Evolutionary conservation across 2,329 filamentous ascomycete genomes (phyloP).

Genomic region (Cadophora sp.): DNA sequence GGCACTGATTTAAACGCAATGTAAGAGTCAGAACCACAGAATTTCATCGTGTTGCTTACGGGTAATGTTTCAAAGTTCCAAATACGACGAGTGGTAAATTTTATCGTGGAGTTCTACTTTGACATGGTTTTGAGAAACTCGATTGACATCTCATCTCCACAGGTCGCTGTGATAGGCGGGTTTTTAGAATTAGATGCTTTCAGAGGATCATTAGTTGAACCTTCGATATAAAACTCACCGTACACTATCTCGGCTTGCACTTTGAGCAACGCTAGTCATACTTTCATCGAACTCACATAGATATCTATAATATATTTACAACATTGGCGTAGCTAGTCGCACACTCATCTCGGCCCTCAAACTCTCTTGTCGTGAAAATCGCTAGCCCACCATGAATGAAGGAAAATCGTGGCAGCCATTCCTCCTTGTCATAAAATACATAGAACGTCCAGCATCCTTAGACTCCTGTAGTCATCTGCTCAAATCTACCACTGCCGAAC

Average conservation of each 20-base stretch:
- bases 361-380: not conserved
- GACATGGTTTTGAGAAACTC: too few relatives aligned
- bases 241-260: not conserved
- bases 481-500: not conserved
- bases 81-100: too few relatives aligned
- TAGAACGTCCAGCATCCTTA: conserved; percentile 18
- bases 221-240: not conserved
- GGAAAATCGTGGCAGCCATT: not conserved
- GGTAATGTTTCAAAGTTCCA: too few relatives aligned
- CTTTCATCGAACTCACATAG: not conserved
- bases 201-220: not conserved
- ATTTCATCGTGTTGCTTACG: too few relatives aligned
- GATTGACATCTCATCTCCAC: too few relatives aligned
- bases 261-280: not conserved
- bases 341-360: not conserved
- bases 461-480: not conserved
- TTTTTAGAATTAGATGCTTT: too few relatives aligned
- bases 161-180: too few relatives aligned
- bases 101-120: too few relatives aligned
- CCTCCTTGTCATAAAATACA: conserved; percentile 5
- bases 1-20: not conserved
- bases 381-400: not conserved
- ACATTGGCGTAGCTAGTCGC: not conserved
- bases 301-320: conserved; percentile 3
- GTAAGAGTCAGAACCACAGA: not conserved